Evolutionary conservation across 2,329 filamentous ascomycete genomes (phyloP), one percentile per base, ranked within the genome.

Genomic region (Grosmannia penicillata): DNA sequence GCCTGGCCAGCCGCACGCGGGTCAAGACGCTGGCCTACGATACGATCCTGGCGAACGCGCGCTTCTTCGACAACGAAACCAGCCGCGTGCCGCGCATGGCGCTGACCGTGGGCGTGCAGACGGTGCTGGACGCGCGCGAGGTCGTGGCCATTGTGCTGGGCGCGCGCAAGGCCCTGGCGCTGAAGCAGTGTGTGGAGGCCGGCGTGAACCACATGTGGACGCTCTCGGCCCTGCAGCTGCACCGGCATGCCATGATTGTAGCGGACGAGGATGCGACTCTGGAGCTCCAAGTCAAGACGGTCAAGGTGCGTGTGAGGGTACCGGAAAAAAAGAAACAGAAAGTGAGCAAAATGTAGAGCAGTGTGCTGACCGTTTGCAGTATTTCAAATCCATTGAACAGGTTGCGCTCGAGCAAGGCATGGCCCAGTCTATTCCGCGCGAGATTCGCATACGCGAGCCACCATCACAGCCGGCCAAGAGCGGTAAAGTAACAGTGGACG

Each of bases 151-250:
- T 85, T 42, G 78, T 80, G 38, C 78, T 76, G 1, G 81, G 81
- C 17, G 70, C 77, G 6, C 73, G 78, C 60, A 85, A 85, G 53
- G 72, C 79, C 1, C 56, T 76, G 14, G 80, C 81, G 4, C 58
- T 85, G 40, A 75, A 82, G 51, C 74, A 74, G 48, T 80, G 78
- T 41, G 68, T 86, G 42, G 81, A 86, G 53, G 76, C 74, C 24
- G 77, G 75, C 25, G 68, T 85, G 38, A 83, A 80, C 53, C 80
- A 84, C 58, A 82, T 83, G 76, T 85, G 79, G 77, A 84, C 81
- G 0, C 65, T 84, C 3, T 82, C 77, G 2, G 71, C 72, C 34
- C 61, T 86, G 44, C 81, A 85, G 54, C 57, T 83, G 49, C 81
- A 85, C 52, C 74, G 72, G 2, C 75, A 80, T 48, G 74, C 77